Conservation (phyloP, 352 stramenopile species). For the Plasmopara muralis region DNA sequence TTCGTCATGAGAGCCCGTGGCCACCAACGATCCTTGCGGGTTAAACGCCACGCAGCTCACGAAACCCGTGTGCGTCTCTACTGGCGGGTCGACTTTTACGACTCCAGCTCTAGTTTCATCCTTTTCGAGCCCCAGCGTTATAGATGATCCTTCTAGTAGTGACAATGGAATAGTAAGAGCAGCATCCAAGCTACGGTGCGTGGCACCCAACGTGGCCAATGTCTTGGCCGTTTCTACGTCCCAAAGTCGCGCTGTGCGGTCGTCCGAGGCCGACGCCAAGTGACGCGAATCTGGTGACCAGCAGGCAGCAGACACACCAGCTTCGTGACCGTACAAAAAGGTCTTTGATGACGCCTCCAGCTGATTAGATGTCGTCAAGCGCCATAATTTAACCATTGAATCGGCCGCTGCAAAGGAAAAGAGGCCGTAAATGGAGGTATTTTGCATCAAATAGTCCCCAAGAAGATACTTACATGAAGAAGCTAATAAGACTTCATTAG, state of each 20-base stretch:
- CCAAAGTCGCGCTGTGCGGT: constrained; percentile 93
- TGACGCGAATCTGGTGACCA: constrained; percentile 86
- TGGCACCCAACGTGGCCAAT: constrained; percentile 61
- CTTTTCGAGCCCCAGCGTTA: constrained; percentile 17
- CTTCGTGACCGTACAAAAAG: constrained; percentile 82
- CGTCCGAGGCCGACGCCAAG: constrained; percentile 92
- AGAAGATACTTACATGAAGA: constrained; percentile 43
- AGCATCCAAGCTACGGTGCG: constrained; percentile 28
- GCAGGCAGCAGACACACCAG: constrained; percentile 91
- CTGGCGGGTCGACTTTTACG: constrained; percentile 25
- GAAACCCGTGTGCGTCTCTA: constrained; percentile 91
- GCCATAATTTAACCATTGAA: constrained; percentile 73
- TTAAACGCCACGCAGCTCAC: constrained; percentile 96
- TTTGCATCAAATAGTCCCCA: neutral
- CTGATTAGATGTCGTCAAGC: constrained; percentile 12
- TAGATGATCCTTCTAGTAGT: constrained; percentile 24
- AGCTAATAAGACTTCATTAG: constrained; percentile 43
- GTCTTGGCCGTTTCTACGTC: constrained; percentile 85
- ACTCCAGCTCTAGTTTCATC: constrained; percentile 19
- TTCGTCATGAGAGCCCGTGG: constrained; percentile 90
- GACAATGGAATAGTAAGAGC: constrained; percentile 22
- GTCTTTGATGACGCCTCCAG: constrained; percentile 23
- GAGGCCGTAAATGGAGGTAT: neutral
- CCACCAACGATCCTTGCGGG: constrained; percentile 89
- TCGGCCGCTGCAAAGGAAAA: constrained; percentile 47